Evolutionary conservation across 306 rosid genomes (phyloP).

Genomic region (Canavalia gladiata): DNA sequence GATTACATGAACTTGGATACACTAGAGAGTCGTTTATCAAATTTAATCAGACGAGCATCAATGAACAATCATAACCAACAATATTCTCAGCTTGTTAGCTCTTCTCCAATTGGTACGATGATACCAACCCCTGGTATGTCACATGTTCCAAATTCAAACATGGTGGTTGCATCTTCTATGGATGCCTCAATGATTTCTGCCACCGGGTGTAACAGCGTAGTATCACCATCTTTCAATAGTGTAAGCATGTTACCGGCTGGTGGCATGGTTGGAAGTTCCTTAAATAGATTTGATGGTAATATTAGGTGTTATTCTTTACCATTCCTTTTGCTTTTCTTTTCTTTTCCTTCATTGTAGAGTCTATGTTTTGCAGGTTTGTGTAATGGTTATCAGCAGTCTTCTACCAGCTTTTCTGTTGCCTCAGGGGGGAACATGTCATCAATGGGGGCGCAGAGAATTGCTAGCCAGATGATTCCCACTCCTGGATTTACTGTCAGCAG

Average conservation of each 20-base stretch:
- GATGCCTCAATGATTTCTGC: conserved; percentile 70
- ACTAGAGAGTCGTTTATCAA: conserved; percentile 74
- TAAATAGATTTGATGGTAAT: conserved; percentile 80
- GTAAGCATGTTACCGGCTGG: conserved; percentile 73
- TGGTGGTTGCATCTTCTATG: conserved; percentile 68
- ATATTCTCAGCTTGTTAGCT: conserved; percentile 69
- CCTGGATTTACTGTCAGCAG: conserved; percentile 78
- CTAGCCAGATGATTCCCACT: conserved; percentile 99
- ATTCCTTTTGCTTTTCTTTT: conserved; percentile 34
- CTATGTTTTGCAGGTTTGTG: conserved; percentile 71
- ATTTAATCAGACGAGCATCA: conserved; percentile 52
- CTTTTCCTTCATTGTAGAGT: conserved; percentile 41
- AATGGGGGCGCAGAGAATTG: conserved; percentile 67
- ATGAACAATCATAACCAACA: conserved; percentile 70
- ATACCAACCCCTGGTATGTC: conserved; percentile 97
- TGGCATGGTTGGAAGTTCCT: conserved; percentile 67
- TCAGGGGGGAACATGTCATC: conserved; percentile 79
- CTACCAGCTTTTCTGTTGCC: conserved; percentile 77
- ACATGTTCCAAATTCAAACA: conserved; percentile 75
- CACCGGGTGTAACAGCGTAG: conserved; percentile 61
- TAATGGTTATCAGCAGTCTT: conserved; percentile 88
- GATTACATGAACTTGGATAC: conserved; percentile 88
- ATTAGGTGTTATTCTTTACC: conserved; percentile 30
- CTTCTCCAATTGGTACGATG: conserved; percentile 82
- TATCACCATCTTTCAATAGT: conserved; percentile 66